Evolutionary conservation across 305 asterid species (phyloP).

Genomic region (Ajuga reptans): DNA sequence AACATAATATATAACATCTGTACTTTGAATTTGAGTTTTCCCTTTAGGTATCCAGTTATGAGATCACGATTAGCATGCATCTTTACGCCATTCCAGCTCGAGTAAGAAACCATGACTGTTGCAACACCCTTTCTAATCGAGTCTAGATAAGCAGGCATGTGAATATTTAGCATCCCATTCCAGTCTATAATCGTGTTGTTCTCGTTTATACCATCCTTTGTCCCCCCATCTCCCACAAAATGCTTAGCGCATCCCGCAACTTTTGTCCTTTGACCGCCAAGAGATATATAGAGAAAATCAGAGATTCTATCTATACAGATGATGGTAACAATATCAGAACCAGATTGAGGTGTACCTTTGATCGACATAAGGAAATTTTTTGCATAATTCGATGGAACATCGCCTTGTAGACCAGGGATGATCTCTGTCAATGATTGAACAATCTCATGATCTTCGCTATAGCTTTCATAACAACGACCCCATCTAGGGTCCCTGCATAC

Average conservation of each 20-base stretch:
- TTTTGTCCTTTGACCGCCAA: constrained; percentile 25
- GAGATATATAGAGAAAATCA: not conserved
- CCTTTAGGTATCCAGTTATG: constrained; percentile 45
- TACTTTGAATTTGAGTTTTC: constrained; percentile 47
- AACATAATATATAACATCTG: not conserved
- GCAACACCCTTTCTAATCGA: constrained; percentile 44
- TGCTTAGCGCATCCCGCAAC: constrained; percentile 51
- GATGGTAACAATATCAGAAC: not conserved
- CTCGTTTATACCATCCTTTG: constrained; percentile 40
- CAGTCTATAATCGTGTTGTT: constrained; percentile 40
- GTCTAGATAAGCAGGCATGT: constrained; percentile 53
- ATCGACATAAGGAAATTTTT: constrained; percentile 31
- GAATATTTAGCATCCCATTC: constrained; percentile 36
- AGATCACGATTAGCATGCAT: constrained; percentile 56
- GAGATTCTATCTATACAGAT: not conserved
- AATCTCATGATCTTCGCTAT: constrained; percentile 52
- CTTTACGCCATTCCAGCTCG: constrained; percentile 53
- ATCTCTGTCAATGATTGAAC: constrained; percentile 41
- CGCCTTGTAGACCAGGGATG: constrained; percentile 70
- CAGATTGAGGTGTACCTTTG: constrained; percentile 22
- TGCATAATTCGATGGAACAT: constrained; percentile 44
- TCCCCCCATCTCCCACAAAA: constrained; percentile 55
- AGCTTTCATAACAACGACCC: constrained; percentile 77
- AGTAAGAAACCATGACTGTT: constrained; percentile 49
- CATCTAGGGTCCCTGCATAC: constrained; percentile 71